phyloP scores from a whole-genome alignment of 164 flowering plant species.

The Chimonanthus salicifolius region DNA sequence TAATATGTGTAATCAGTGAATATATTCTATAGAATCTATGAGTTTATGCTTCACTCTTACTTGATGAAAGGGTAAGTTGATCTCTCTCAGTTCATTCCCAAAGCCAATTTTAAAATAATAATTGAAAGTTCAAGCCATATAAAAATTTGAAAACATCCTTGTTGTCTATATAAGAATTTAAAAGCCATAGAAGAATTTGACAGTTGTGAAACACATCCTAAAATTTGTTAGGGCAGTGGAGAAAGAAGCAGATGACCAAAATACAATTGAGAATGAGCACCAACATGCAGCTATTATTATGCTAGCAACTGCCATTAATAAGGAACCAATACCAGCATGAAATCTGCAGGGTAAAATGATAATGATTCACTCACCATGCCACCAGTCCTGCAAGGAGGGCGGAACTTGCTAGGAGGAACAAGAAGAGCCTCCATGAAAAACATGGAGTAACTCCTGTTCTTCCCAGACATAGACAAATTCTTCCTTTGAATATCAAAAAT shows the following conservation, averaged over 20 bases:
- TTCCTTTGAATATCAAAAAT: slow-evolving; percentile 56
- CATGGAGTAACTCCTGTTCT: slow-evolving; percentile 42
- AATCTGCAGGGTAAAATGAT: not conserved
- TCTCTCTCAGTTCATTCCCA: no score
- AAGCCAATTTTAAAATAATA: no score
- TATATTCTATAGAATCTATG: no score
- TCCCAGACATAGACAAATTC: slow-evolving; percentile 18
- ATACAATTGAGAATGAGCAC: not conserved
- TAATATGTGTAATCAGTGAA: no score
- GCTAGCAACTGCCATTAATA: no score
- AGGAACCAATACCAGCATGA: not conserved
- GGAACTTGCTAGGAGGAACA: slow-evolving; percentile 90
- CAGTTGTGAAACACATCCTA: no score
- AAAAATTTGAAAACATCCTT: no score
- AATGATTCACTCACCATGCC: slow-evolving; percentile 51
- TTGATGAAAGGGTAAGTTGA: no score
- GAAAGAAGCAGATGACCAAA: not conserved
- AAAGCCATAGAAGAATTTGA: no score
- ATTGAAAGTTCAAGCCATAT: no score
- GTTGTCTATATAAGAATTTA: no score
- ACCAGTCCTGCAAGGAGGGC: slow-evolving; percentile 70
- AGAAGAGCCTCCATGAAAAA: slow-evolving; percentile 75
- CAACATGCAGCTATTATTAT: not conserved
- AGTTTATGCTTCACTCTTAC: no score
- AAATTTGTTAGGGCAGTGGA: not conserved